Evolutionary conservation across 75 land plant species (phyloP), one percentile per base, ranked within the genome.

Genomic region (Ceratopteris richardii): DNA sequence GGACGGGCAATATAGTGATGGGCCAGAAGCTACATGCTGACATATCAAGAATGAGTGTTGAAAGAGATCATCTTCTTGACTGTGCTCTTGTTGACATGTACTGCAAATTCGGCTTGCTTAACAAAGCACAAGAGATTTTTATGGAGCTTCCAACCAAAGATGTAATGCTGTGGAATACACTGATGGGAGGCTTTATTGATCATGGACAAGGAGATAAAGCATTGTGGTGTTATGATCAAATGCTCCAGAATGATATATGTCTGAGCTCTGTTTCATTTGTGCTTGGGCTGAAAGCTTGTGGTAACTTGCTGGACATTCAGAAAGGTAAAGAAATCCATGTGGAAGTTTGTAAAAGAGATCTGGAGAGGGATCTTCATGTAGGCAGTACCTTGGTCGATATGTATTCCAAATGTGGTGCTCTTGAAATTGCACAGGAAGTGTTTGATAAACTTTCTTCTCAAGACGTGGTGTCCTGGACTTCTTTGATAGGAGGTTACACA

Each of bases 211-310:
- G 57, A 3, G 5, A 17, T 2, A 10, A 28, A 17, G 57, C 57
- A 10, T 30, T 54, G 17, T 3, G 23, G 18, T 54, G 57, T 26
- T 26, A 18, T 54, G 23, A 30, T 11, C 29, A 23, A 5, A 54
- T 54, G 57, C 57, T 11, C 9, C 18, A 21, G 3, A 17, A 46
- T n/a, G 77, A 69, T 11, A 2, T 71, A 29, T 48, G 12, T 21
- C 53, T 69, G 10, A 81, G 80, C 69, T 54, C 63, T 20, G 82
- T 77, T 3, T 82, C 76, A 14, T 44, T 74, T 10, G 72, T 82
- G 44, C 69, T 44, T 57, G 31, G 27, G 36, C 22, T 65, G 14
- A 47, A 20, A 29, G 67, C 63, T 11, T 65, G 67, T 44, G 62
- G 50, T 5, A 23, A 13, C n/a, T 25, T 29, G 0, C 28, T 31